Base-by-base conservation (phyloP, 257 asterid genomes). In the Solanum chiquidenum region DNA sequence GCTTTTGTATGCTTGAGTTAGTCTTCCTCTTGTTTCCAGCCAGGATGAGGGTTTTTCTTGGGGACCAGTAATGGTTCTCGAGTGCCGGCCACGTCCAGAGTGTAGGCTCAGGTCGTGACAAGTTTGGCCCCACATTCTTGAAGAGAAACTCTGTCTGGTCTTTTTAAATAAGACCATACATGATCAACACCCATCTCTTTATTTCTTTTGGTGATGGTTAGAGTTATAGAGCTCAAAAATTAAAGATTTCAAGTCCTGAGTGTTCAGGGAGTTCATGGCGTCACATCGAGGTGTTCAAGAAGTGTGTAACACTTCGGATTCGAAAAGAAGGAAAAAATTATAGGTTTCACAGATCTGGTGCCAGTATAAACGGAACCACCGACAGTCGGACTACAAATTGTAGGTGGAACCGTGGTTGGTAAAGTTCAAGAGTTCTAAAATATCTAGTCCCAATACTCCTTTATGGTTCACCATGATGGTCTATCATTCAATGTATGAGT, bases 371-470 rank as follows among this genome's bases (percentile, higher is more conserved):
- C 1, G 2, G 1, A 52, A 52, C 23, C 60, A 16, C 23, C 4
- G 9, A 16, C 0, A 3, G 0, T 52, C 62, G 9, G 9, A 6
- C 58, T 7, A 46, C 7, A 0, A 1, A 52, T 9, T 16, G 0
- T 52, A 52, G 1, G 23, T 1, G 9, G 7, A 52, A 52, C 1
- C 62, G 23, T 2, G 0, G 23, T 52, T 2, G 62, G 62, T 1
- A 52, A 52, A 52, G 23, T 2, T 52, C 8, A 18, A 52, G n/a
- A 52, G 62, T 18, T 52, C 23, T 52, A 52, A 52, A 52, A 52
- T 18, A 6, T 52, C 4, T 52, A 52, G 10, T 52, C 62, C n/a
- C 1, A 52, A 18, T 52, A 16, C 23, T 52, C 23, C 3, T 52
- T 16, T 52, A 16, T 1, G 1, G 9, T 16, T 18, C 62, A 52